phyloP scores from a whole-genome alignment of 2,329 filamentous ascomycete species.

The Trichoderma atroviride region DNA sequence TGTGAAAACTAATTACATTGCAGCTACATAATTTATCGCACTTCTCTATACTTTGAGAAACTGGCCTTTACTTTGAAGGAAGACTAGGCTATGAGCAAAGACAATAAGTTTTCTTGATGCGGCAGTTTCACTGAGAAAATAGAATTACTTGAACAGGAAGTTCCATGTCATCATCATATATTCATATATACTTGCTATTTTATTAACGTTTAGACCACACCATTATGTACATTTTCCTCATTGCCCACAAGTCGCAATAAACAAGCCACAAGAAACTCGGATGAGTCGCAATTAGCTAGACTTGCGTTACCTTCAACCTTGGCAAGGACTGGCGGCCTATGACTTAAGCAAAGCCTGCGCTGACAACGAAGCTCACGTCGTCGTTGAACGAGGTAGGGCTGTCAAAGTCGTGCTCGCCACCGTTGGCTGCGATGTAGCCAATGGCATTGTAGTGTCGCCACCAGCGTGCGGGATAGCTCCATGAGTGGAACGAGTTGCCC shows the following conservation, averaged over 20 bases:
- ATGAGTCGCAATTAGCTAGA: background rate
- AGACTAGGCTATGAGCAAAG: too few species aligned
- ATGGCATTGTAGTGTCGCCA: conserved; percentile 1
- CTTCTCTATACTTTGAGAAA: too few species aligned
- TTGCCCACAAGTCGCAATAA: background rate
- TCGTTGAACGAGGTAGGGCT: background rate
- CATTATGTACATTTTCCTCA: background rate
- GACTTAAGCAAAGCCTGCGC: background rate
- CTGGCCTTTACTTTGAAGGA: too few species aligned
- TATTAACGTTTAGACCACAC: background rate
- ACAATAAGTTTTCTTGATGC: rapidly evolving
- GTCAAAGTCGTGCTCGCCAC: background rate
- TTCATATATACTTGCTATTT: background rate
- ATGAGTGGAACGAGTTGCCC: conserved; percentile 4
- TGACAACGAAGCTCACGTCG: conserved; percentile 14
- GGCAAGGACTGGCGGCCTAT: background rate
- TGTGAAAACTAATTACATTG: too few species aligned
- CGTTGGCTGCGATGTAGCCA: conserved; percentile 2
- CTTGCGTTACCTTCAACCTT: background rate
- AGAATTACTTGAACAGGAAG: background rate
- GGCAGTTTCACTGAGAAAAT: too few species aligned
- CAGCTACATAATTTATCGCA: too few species aligned
- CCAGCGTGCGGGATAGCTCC: conserved; percentile 6
- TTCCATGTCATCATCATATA: background rate
- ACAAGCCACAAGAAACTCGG: background rate